Evolutionary conservation across 2,329 filamentous ascomycete species (phyloP).

Genomic region (Moelleriella libera): DNA sequence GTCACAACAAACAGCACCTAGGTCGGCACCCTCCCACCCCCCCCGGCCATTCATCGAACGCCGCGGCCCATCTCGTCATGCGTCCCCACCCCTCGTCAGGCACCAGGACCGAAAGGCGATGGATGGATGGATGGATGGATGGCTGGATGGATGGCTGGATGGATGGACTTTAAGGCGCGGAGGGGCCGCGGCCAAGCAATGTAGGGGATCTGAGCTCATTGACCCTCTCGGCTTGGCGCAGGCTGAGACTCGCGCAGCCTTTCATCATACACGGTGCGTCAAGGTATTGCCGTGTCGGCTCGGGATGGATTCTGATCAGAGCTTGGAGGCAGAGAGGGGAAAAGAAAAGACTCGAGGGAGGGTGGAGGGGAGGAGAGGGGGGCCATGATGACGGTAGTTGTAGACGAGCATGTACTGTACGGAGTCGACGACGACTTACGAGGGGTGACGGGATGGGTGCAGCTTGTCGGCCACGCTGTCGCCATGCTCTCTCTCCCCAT

Average conservation of each 20-base stretch:
- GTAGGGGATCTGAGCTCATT: not conserved
- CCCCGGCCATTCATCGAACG: not conserved
- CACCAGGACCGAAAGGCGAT: conserved; percentile 1
- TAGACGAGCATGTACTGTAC: no score
- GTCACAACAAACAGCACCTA: not conserved
- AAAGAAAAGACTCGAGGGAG: no score
- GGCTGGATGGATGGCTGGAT: not conserved
- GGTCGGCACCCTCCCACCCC: not conserved
- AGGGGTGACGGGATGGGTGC: not conserved
- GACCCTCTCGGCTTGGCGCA: not conserved
- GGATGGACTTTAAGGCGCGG: no score
- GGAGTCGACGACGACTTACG: no score
- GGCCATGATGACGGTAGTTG: no score
- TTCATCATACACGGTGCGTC: no score
- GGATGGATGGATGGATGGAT: not conserved
- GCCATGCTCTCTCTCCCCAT: no score
- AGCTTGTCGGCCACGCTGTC: not conserved
- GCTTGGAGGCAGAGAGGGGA: no score
- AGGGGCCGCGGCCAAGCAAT: no score
- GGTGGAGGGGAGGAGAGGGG: no score
- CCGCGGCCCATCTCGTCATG: not conserved
- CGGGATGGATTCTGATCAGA: no score
- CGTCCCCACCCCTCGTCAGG: conserved; percentile 1
- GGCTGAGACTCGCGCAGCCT: not conserved
- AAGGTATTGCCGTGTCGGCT: no score